These are phyloP conservation scores for Discostella pseudostelligera DNA, from an alignment of 108 stramenopile species.

Conservation along the genomic window DNA sequence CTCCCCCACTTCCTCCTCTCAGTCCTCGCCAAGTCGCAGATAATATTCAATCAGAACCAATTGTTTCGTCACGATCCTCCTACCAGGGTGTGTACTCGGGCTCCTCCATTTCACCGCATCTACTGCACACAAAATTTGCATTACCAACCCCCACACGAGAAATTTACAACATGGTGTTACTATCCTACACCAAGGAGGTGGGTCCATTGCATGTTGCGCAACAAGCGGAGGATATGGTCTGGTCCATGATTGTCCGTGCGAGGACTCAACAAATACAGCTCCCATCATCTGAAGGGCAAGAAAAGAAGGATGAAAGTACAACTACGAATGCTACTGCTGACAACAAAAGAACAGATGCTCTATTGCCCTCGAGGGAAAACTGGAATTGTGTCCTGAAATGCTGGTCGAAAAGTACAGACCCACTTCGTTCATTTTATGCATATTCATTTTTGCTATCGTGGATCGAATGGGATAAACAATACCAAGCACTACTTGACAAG, in stretches of 20 bases:
- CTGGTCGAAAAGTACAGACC: constrained; percentile 37
- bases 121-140: constrained; percentile 14
- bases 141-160: constrained; percentile 18
- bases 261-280: not conserved
- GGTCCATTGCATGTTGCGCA: constrained; percentile 18
- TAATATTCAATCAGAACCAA: not conserved
- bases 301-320: no score
- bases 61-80: not conserved
- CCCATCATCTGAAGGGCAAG: not conserved
- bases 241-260: constrained; percentile 39
- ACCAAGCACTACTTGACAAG: not conserved
- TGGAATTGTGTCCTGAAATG: constrained; percentile 42
- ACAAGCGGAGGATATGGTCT: constrained; percentile 38
- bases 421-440: constrained; percentile 27
- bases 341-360: not conserved
- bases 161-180: constrained; percentile 39
- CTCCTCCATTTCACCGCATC: not conserved
- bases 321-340: not conserved
- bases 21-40: not conserved
- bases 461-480: constrained; percentile 22
- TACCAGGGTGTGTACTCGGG: not conserved
- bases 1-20: constrained; percentile 18
- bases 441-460: constrained; percentile 27
- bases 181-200: constrained; percentile 25
- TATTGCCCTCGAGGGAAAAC: constrained; percentile 26